Conservation (phyloP, 192 early-diverging fungal species). For the Glomus cerebriforme region DNA sequence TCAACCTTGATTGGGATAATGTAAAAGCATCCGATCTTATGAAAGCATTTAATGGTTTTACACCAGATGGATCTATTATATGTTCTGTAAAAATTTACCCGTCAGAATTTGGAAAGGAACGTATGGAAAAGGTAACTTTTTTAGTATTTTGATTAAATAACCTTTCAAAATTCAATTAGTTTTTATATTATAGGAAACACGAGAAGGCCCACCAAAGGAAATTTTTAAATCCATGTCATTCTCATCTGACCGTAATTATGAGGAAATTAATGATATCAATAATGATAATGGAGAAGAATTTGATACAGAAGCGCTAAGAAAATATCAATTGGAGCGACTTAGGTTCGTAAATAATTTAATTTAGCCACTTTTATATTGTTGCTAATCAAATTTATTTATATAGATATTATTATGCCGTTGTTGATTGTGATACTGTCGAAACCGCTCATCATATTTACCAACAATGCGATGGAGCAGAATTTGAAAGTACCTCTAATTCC, state of each 20-base stretch:
- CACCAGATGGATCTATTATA: constrained; percentile 70
- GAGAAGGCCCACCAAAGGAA: constrained; percentile 75
- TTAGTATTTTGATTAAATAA: neutral
- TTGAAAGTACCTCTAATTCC: constrained; percentile 86
- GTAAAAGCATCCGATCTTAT: constrained; percentile 84
- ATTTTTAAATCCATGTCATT: constrained; percentile 55
- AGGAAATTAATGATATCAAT: constrained; percentile 48
- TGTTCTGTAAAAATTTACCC: constrained; percentile 82
- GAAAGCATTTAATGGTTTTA: constrained; percentile 84
- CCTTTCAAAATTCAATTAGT: neutral
- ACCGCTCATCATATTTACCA: constrained; percentile 81
- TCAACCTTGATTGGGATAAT: constrained; percentile 97
- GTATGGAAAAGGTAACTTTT: constrained; percentile 45
- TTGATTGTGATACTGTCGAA: constrained; percentile 84
- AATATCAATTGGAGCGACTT: constrained; percentile 90
- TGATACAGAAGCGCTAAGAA: constrained; percentile 79
- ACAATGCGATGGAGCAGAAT: constrained; percentile 90
- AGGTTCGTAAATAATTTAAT: constrained; percentile 40
- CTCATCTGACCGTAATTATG: constrained; percentile 35
- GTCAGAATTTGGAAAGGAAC: constrained; percentile 86
- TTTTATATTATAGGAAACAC: constrained; percentile 51
- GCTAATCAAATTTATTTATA: neutral
- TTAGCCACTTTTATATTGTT: neutral
- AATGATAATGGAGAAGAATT: constrained; percentile 70
- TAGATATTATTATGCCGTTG: constrained; percentile 91